Conservation (phyloP, 2,329 filamentous ascomycete genomes). For the Saccharata proteae region DNA sequence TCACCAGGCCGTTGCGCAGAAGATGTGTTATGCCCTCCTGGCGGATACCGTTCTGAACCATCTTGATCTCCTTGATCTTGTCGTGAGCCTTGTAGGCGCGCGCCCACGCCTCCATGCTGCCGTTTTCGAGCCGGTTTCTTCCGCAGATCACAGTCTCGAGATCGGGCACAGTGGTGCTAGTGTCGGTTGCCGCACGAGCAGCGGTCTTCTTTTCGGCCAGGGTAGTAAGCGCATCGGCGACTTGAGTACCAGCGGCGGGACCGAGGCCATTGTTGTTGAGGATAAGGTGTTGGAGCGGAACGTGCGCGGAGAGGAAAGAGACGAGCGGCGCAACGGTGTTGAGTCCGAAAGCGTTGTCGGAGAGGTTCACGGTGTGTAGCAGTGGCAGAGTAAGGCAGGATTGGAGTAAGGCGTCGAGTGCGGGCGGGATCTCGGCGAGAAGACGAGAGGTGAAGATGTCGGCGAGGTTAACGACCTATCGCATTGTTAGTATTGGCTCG, state of each 20-base stretch:
- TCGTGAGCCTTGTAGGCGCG: slow-evolving; percentile 71
- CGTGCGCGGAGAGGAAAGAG: slow-evolving; percentile 78
- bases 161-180: slow-evolving; percentile 58
- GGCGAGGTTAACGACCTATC: slow-evolving; percentile 70
- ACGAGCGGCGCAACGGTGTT: slow-evolving; percentile 90
- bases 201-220: slow-evolving; percentile 76
- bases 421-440: slow-evolving; percentile 84
- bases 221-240: slow-evolving; percentile 75
- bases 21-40: slow-evolving; percentile 82
- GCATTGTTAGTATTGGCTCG: slow-evolving; percentile 4
- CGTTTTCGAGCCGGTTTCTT: slow-evolving; percentile 88
- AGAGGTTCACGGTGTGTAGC: slow-evolving; percentile 85
- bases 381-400: slow-evolving; percentile 76
- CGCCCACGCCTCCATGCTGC: slow-evolving; percentile 92
- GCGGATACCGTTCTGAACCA: slow-evolving; percentile 97
- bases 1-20: slow-evolving; percentile 63
- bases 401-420: slow-evolving; percentile 72
- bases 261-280: slow-evolving; percentile 98
- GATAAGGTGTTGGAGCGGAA: slow-evolving; percentile 84
- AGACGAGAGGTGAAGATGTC: slow-evolving; percentile 96
- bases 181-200: slow-evolving; percentile 49
- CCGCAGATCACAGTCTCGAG: slow-evolving; percentile 97
- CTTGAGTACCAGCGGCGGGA: slow-evolving; percentile 75
- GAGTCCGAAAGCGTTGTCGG: slow-evolving; percentile 95
- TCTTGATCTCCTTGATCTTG: slow-evolving; percentile 75